Evolutionary conservation across 805 yeast species (phyloP), one percentile per base, ranked within the genome.

Genomic region (Barnettozyma salicaria): DNA sequence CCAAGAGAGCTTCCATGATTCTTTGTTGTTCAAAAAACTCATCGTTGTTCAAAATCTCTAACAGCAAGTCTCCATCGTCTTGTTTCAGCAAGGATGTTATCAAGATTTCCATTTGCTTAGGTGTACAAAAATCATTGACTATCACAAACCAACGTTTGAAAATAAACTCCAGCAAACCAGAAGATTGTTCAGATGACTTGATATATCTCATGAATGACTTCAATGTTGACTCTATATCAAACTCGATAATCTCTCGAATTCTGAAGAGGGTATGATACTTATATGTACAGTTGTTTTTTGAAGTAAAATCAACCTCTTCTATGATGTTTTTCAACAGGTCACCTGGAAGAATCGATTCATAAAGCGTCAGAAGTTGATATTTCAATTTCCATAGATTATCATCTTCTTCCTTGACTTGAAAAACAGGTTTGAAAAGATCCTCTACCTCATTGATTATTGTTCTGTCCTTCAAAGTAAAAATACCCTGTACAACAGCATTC

Each of bases 61-160:
- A 19, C 3, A 67, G 27, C 5, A 59, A 26, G 0, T 36, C 28
- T 4, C 50, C 40, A 3, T 52, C 39, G 2, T 52, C 27, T 12
- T 68, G 45, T 1, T 13, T 6, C 4, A 72, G 44, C 0, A 46
- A n/a, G 0, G 43, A 30, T 3, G 36, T 20, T 1, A 68, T 50
- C 5, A 74, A 29, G 2, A 24, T 4, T 1, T 46, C 30, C 5
- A 72, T 46, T 6, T 63, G 54, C 0, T 56, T 50, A 11, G 48
- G 41, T 0, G 55, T 27, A 45, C 71, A 63, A 31, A 58, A 44
- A 6, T 40, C 32, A 46, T 73, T 62, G 27, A 68, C 37, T 1
- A 80, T 41, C 1, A 78, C 70, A 27, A 68, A 49, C 87, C 87
- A 81, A 48, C 85, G 71, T 8, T 49, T 44, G 35, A 78, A 65